Evolutionary conservation across 2,329 filamentous ascomycete genomes (phyloP), one percentile per base, ranked within the genome.

Genomic region (Erysiphe neolycopersici): DNA sequence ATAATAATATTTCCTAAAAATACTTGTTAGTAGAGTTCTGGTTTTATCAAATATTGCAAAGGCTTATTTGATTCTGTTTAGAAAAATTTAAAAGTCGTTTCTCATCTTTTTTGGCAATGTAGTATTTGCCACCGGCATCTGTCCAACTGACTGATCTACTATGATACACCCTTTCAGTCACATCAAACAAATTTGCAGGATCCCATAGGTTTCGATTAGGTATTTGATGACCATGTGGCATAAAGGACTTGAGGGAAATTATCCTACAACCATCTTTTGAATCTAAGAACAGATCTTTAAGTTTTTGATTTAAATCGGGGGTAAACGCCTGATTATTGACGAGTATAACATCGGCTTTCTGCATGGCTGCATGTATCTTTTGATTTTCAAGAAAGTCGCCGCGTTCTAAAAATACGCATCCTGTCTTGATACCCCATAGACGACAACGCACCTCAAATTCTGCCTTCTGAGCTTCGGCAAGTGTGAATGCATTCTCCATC

Each of bases 321-420:
- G 78, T 85, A 60, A 98, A 98, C 2, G 84, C 89, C 61, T 95
- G 85, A 61, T 98, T 98, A 64, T 98, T 98, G 53, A 95, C 87
- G 22, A 98, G 69, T 16, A 98, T 73, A n/a, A 95, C 85, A 57
- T 98, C 89, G 1, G 89, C 87, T 44, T 76, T 73, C 58, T 79
- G 77, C 42, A 98, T 67, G 8, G 76, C 76, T 19, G 73, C 68
- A 47, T 76, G 67, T 41, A 94, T 82, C 46, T 67, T 66, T 14
- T 68, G 58, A 51, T 79, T 79, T 49, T 75, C 72, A 10, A 84
- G 72, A 54, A 98, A 94, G 56, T 93, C 81, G 46, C 83, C 89
- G 38, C 76, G 66, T 48, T 87, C 71, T 6, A 98, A 71, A 47
- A 74, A 69, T n/a, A 89, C 80, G 47, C 71, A 66, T 47, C 89